Base-by-base conservation (phyloP, 202 grass and related monocot genomes). In the Zoysia matrella region DNA sequence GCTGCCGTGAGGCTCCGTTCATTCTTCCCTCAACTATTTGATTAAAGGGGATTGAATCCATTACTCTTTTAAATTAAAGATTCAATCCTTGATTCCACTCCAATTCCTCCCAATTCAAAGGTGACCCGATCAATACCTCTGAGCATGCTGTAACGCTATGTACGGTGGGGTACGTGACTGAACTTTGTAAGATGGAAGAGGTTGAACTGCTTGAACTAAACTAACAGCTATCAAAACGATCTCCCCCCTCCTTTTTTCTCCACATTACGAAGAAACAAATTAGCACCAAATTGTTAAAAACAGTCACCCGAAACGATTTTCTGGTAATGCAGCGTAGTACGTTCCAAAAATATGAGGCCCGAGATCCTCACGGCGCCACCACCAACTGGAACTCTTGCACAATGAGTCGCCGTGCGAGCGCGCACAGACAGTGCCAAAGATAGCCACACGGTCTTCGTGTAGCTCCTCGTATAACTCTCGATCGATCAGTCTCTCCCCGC, bases 11-110 rank as follows among this genome's bases (percentile, higher is more conserved):
- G 22, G 22, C 22, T 22, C 22, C 22, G 22, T 22, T 22, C 22
- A 22, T 22, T 22, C 22, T 22, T 22, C 22, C 22, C 22, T 22
- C 22, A 22, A 22, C 22, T 22, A 22, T 22, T 22, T 22, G 22
- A 91, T 87, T 0, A 99, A 87, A 87, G 93, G 88, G 55, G 96
- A 96, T 71, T 93, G 93, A 47, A 91, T 73, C 1, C 87, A 94
- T 18, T 91, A 91, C 6, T 94, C 84, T 63, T 52, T 96, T 72
- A 83, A 87, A 46, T 65, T 90, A 77, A 89, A 78, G 61, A 92
- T 96, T 10, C 89, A 89, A 73, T 91, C 93, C 22, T 22, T 22
- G 22, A 80, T 94, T 78, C 83, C 94, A 47, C 81, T 94, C 57
- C 88, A 85, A 86, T 22, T 22, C 22, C 22, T 22, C 52, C 64